Base-by-base conservation (phyloP, 2,329 filamentous ascomycete genomes). In the Ophiostoma fasciatum region DNA sequence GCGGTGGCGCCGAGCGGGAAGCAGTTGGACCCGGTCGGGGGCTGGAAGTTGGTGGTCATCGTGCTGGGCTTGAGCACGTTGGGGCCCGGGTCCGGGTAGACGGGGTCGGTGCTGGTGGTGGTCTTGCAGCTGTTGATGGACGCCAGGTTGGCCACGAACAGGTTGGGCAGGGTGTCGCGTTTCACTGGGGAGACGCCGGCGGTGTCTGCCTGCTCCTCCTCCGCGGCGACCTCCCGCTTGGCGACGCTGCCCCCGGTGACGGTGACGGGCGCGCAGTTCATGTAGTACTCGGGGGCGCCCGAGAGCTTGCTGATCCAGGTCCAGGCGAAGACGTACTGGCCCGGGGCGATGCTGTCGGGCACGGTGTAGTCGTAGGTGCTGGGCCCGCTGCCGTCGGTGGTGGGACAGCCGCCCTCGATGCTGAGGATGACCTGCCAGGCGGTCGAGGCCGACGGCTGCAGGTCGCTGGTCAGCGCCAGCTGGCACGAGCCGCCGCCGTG, bases 251-350 rank as follows among this genome's bases (percentile, higher is more conserved):
- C 48, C 12, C 47, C 49, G 1, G 48, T 49, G 38, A 78, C 66
- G 14, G 61, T 60, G 14, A 78, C 63, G 11, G 65, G 64, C 0
- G 73, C 72, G 44, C 74, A 79, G 51, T 75, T 74, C 70, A 77
- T 76, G 58, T 80, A 80, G 61, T 75, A 71, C 48, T 78, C 74
- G 14, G 72, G 61, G 44, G 75, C 73, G 6, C 73, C 72, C 1
- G 43, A 41, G 13, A 72, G 51, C 43, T 64, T 62, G 53, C 73
- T 74, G 52, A 72, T 70, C 68, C 68, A 71, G 5, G 66, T 71
- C 73, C 74, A 78, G 2, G 66, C 64, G 10, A 78, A 59, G 0
- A 76, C 54, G 21, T 68, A 71, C 59, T 42, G 50, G 47, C 51
- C 51, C 13, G 43, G 41, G 8, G 44, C 36, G 10, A 55, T 33